phyloP scores from a whole-genome alignment of 2,329 filamentous ascomycete genomes.

The Exserohilum turcica region DNA sequence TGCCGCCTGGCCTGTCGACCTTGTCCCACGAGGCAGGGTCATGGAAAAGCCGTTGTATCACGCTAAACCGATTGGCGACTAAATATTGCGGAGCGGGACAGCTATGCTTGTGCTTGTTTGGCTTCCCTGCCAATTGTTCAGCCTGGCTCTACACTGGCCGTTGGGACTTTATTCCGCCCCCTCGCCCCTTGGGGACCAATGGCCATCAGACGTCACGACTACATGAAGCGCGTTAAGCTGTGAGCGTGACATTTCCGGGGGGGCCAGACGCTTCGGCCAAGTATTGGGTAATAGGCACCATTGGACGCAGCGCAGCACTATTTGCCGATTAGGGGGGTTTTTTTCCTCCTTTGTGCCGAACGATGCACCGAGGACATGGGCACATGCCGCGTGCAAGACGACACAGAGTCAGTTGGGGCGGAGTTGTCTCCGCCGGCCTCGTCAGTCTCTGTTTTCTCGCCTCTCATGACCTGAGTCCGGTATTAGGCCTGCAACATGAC shows the following conservation, averaged over 20 bases:
- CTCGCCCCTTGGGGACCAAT: background rate
- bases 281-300: too few relatives aligned
- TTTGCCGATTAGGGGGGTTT: background rate
- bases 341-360: background rate
- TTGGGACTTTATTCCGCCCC: background rate
- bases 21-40: slow-evolving; percentile 19
- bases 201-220: background rate
- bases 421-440: too few relatives aligned
- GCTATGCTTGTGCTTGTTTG: slow-evolving; percentile 1
- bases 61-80: slow-evolving; percentile 16
- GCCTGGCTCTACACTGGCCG: background rate
- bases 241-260: background rate
- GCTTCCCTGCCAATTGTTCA: slow-evolving; percentile 1
- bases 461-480: too few relatives aligned
- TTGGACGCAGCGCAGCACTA: too few relatives aligned
- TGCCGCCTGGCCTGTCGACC: slow-evolving; percentile 10
- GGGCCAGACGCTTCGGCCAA: too few relatives aligned
- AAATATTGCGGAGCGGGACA: slow-evolving; percentile 8
- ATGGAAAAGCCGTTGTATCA: slow-evolving; percentile 24
- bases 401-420: background rate
- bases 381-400: background rate
- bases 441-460: too few relatives aligned
- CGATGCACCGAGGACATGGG: background rate
- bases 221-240: background rate
- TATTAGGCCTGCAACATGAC: too few relatives aligned